Evolutionary conservation across 352 stramenopile genomes (phyloP).

Genomic region (Globisporangium nodosum): DNA sequence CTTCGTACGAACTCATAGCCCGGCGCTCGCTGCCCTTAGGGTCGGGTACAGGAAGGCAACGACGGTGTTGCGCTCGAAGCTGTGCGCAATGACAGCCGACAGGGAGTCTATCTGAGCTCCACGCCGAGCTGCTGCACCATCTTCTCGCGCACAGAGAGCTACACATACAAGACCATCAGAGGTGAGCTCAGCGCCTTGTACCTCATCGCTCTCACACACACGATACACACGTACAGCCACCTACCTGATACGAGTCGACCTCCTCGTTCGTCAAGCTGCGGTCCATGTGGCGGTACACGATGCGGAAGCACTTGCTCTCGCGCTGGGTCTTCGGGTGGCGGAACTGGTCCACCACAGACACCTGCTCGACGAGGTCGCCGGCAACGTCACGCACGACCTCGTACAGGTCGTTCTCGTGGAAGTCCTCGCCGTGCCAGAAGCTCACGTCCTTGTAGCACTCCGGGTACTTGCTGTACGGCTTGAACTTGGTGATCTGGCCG

Average conservation of each 20-base stretch:
- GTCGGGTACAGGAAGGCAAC: too few species aligned
- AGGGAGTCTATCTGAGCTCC: conserved; percentile 80
- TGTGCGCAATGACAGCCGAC: background rate
- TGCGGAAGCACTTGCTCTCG: conserved; percentile 96
- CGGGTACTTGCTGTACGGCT: conserved; percentile 98
- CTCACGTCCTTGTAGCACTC: conserved; percentile 98
- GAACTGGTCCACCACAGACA: conserved; percentile 94
- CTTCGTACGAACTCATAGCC: background rate
- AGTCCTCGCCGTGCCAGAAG: conserved; percentile 92
- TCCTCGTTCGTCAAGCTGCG: conserved; percentile 98
- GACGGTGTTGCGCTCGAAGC: too few species aligned
- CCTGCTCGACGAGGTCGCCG: conserved; percentile 96
- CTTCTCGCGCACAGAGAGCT: conserved; percentile 70
- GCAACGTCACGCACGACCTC: conserved; percentile 95
- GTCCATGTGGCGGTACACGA: conserved; percentile 99
- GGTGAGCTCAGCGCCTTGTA: background rate
- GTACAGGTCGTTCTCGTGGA: conserved; percentile 97
- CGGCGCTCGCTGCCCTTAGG: background rate
- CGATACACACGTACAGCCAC: background rate
- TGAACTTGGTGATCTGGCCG: conserved; percentile 94
- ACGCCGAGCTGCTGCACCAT: conserved; percentile 79
- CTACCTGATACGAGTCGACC: conserved; percentile 95
- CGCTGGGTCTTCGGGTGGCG: conserved; percentile 95
- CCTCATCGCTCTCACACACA: background rate
- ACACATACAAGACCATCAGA: conserved; percentile 3